Base-by-base conservation (phyloP, 225 moss, liverwort and hornwort genomes). In the Antitrichia curtipendula region DNA sequence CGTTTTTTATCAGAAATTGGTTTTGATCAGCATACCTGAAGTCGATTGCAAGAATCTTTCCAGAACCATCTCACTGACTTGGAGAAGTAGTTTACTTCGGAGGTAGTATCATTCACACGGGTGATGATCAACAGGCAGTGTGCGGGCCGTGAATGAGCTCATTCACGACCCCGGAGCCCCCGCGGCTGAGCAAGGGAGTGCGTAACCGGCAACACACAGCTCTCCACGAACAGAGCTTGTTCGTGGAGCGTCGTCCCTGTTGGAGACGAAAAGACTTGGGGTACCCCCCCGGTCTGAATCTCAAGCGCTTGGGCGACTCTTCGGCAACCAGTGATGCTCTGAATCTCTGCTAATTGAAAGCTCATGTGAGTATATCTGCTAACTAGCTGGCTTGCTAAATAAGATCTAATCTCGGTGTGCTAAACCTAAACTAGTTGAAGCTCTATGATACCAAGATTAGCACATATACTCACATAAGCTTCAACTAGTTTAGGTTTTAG, bases 191-290 rank as follows among this genome's bases (percentile, higher is more conserved):
- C 63, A 62, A 76, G 36, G 53, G 47, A 45, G 85, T 66, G 88
- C 47, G 50, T 53, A 66, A 86, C 58, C 68, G 74, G 66, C 79
- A 69, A 88, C 53, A 2, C 17, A 75, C 29, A 27, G 87, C 59
- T 59, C 81, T 70, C 62, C 70, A 43, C 43, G 77, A 75, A 38
- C 28, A 58, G 84, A n/a, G n/a, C n/a, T n/a, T n/a, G n/a, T n/a
- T n/a, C n/a, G n/a, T n/a, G 71, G 71, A 92, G 77, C 86, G 88
- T 91, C 88, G 92, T 84, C 88, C 81, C 92, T 85, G 71, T 90
- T 90, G 88, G 78, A 89, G 81, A 74, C 85, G 89, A 89, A 89
- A 53, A 36, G 89, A 78, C 87, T 78, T 68, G 32, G 72, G 73
- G 82, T 80, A 43, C 78, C 77, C 24, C n/a, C 83, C 71, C 80